A percentile compares a stretch with the other conserved stretches of the same genome.
Evolutionary conservation across 2,329 filamentous ascomycete genomes (phyloP).

Genomic region (Cladosporium velox): DNA sequence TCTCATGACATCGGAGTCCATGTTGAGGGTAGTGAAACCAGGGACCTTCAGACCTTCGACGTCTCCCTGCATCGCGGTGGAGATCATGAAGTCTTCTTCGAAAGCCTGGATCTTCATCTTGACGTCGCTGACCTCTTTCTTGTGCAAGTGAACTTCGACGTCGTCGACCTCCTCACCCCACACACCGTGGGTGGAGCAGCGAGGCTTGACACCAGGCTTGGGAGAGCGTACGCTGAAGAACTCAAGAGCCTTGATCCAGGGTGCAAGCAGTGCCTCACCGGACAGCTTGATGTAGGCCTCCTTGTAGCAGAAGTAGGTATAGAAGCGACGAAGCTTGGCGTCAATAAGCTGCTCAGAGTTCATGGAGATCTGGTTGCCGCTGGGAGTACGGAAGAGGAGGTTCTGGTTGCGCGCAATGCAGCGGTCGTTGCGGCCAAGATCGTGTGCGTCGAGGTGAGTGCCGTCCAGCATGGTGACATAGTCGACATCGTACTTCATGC

Average conservation of each 20-base stretch:
- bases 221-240: slow-evolving; percentile 66
- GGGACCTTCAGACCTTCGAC: slow-evolving; percentile 35
- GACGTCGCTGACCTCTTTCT: slow-evolving; percentile 52
- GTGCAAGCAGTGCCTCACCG: slow-evolving; percentile 72
- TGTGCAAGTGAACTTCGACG: slow-evolving; percentile 54
- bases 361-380: slow-evolving; percentile 41
- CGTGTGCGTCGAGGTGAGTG: slow-evolving; percentile 40
- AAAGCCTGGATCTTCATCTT: slow-evolving; percentile 60
- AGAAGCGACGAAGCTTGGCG: slow-evolving; percentile 68
- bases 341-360: slow-evolving; percentile 55
- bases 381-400: slow-evolving; percentile 41
- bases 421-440: slow-evolving; percentile 48
- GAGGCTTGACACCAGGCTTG: slow-evolving; percentile 42
- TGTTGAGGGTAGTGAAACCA: slow-evolving; percentile 35
- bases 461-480: slow-evolving; percentile 50
- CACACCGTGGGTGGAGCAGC: slow-evolving; percentile 46
- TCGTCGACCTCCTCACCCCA: slow-evolving; percentile 52
- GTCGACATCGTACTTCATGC: slow-evolving; percentile 60
- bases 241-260: slow-evolving; percentile 71
- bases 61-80: slow-evolving; percentile 52
- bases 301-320: slow-evolving; percentile 75
- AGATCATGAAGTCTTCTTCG: slow-evolving; percentile 60
- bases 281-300: slow-evolving; percentile 84
- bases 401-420: slow-evolving; percentile 42
- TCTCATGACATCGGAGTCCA: slow-evolving; percentile 35